These are phyloP conservation scores for Debaryomyces singareniensis DNA, from an alignment of 1,139 yeast species.

Conservation along the genomic window DNA sequence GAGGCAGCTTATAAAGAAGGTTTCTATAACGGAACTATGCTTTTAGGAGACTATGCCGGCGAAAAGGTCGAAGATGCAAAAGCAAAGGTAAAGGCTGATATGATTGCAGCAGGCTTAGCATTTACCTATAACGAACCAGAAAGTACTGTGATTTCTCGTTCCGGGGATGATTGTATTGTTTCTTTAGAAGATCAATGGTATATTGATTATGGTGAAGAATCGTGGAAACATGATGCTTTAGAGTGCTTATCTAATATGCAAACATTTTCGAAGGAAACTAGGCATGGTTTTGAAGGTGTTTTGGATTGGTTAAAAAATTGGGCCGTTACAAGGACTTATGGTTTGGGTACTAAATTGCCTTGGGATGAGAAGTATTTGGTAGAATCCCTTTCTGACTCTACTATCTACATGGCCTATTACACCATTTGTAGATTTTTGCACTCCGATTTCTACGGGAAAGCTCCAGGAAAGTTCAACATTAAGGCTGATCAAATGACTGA, in stretches of 20 bases:
- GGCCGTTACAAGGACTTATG: conserved; percentile 97
- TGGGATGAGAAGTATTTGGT: conserved; percentile 95
- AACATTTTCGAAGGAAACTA: conserved; percentile 77
- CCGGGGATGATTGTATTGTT: conserved; percentile 95
- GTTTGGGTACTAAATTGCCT: conserved; percentile 92
- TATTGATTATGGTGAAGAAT: conserved; percentile 93
- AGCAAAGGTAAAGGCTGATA: conserved; percentile 76
- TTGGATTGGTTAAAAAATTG: conserved; percentile 96
- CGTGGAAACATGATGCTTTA: conserved; percentile 82
- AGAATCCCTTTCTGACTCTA: conserved; percentile 94
- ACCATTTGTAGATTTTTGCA: conserved; percentile 87
- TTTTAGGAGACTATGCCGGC: conserved; percentile 78
- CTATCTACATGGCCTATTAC: conserved; percentile 93
- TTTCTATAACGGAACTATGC: conserved; percentile 82
- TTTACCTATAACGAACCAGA: conserved; percentile 95
- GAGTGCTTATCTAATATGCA: conserved; percentile 76
- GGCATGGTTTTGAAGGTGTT: conserved; percentile 90
- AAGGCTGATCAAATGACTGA: conserved; percentile 84
- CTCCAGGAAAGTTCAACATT: conserved; percentile 66
- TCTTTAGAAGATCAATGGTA: conserved; percentile 99
- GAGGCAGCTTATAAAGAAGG: conserved; percentile 96
- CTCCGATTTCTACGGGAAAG: conserved; percentile 77
- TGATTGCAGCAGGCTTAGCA: conserved; percentile 72
- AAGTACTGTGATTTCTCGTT: conserved; percentile 79
- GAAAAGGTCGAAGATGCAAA: conserved; percentile 89